Conservation (phyloP, 345 rosid genomes). For the Passiflora organensis region DNA sequence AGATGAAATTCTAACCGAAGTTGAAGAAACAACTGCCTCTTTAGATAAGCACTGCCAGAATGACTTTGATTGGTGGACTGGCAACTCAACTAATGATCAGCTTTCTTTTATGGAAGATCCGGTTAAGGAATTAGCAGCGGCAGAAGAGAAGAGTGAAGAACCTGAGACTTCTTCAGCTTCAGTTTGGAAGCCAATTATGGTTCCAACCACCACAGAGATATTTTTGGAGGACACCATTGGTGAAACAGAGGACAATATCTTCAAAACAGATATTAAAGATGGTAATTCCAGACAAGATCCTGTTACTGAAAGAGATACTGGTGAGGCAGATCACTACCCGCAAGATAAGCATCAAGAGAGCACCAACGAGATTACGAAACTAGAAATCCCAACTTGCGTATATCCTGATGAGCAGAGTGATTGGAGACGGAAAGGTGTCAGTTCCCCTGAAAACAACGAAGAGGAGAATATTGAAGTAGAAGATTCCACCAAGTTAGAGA, state of each 20-base stretch:
- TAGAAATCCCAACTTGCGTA: conserved; percentile 7
- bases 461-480: conserved; percentile 23
- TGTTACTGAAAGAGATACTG: conserved; percentile 4
- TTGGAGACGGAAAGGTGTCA: conserved; percentile 4
- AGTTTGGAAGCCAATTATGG: background rate
- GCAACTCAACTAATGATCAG: conserved; percentile 13
- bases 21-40: conserved; percentile 21
- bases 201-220: background rate
- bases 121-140: conserved; percentile 5
- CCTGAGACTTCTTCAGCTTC: conserved; percentile 14
- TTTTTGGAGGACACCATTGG: background rate
- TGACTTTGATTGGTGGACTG: conserved; percentile 15
- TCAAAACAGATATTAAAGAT: conserved; percentile 5
- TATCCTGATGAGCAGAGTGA: conserved; percentile 22
- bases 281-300: conserved; percentile 4
- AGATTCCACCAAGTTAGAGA: conserved; percentile 16
- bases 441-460: conserved; percentile 21
- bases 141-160: conserved; percentile 18
- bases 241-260: background rate
- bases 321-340: background rate
- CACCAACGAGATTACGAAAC: conserved; percentile 10
- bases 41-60: conserved; percentile 4
- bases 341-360: conserved; percentile 2
- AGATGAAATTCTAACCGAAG: conserved; percentile 24
- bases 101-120: conserved; percentile 18